Percentiles rank a stretch among this genome's conserved stretches.
Conservation (phyloP, 108 stramenopile genomes). For the Aurantiochytrium sp. region DNA sequence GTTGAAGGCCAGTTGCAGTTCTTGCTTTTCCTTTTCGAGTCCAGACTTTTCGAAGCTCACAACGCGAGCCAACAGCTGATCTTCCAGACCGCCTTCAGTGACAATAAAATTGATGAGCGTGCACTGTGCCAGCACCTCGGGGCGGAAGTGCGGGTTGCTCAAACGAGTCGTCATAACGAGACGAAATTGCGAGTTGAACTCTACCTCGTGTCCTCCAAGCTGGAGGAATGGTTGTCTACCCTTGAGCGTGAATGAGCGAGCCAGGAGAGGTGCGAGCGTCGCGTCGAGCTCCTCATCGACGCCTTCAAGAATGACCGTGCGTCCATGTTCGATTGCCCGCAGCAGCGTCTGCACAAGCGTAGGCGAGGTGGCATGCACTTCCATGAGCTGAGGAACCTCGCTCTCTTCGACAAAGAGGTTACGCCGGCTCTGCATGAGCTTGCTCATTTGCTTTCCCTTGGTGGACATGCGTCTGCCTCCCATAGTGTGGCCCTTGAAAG, state of each 20-base stretch:
- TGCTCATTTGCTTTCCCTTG: neutral
- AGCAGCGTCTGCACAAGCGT: slow-evolving; percentile 21
- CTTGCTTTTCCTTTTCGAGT: slow-evolving; percentile 32
- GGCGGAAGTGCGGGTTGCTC: slow-evolving; percentile 54
- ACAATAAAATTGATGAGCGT: slow-evolving; percentile 51
- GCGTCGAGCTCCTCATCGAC: slow-evolving; percentile 45
- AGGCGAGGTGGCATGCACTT: slow-evolving; percentile 7
- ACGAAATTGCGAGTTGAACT: slow-evolving; percentile 46
- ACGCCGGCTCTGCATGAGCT: neutral
- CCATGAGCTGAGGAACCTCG: neutral
- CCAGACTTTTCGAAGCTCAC: slow-evolving; percentile 32
- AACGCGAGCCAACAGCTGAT: slow-evolving; percentile 39
- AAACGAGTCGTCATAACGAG: slow-evolving; percentile 56
- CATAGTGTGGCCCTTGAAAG: neutral
- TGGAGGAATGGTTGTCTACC: slow-evolving; percentile 34
- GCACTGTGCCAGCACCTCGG: slow-evolving; percentile 48
- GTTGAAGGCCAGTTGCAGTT: slow-evolving; percentile 32
- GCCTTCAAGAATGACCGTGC: slow-evolving; percentile 45
- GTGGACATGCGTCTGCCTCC: neutral
- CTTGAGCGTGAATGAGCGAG: slow-evolving; percentile 31
- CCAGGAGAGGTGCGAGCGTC: slow-evolving; percentile 29
- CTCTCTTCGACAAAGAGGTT: neutral
- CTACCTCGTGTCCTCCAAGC: slow-evolving; percentile 49
- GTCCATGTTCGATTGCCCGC: slow-evolving; percentile 26
- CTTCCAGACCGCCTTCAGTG: slow-evolving; percentile 42